Conservation (phyloP, 108 stramenopile genomes). For the Cyclotella cryptica region DNA sequence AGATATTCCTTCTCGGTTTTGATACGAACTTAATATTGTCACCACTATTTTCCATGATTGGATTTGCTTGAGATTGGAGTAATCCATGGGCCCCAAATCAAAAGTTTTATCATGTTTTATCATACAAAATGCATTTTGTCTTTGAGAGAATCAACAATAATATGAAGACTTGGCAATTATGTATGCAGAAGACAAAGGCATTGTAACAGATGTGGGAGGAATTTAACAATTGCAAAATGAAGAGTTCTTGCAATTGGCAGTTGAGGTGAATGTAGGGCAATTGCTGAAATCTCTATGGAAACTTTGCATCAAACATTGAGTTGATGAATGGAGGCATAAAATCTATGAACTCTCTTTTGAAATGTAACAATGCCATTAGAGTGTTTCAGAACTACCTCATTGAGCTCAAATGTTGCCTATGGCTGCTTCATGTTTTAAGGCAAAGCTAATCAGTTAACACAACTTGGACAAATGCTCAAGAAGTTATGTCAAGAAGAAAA, state of each 20-base stretch:
- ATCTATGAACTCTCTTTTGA: background rate
- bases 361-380: constrained; percentile 1
- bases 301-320: background rate
- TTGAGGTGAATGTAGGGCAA: constrained; percentile 18
- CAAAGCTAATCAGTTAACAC: background rate
- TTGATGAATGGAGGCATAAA: background rate
- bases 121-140: constrained; percentile 18
- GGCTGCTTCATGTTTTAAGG: constrained; percentile 4
- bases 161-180: constrained; percentile 5
- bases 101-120: background rate
- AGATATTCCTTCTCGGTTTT: background rate
- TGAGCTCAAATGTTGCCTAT: constrained; percentile 8
- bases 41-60: background rate
- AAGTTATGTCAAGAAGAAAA: constrained; percentile 6
- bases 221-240: background rate
- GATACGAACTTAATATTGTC: background rate
- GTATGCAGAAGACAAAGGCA: background rate
- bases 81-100: constrained; percentile 11
- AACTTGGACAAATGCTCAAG: constrained; percentile 15
- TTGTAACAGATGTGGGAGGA: background rate
- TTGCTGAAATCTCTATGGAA: background rate
- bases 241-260: constrained; percentile 15
- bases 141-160: constrained; percentile 4
- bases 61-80: constrained; percentile 12
- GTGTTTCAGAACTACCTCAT: constrained; percentile 12